Conservation (phyloP, 495 filamentous ascomycete genomes). For the Aspergillus cavernicola region DNA sequence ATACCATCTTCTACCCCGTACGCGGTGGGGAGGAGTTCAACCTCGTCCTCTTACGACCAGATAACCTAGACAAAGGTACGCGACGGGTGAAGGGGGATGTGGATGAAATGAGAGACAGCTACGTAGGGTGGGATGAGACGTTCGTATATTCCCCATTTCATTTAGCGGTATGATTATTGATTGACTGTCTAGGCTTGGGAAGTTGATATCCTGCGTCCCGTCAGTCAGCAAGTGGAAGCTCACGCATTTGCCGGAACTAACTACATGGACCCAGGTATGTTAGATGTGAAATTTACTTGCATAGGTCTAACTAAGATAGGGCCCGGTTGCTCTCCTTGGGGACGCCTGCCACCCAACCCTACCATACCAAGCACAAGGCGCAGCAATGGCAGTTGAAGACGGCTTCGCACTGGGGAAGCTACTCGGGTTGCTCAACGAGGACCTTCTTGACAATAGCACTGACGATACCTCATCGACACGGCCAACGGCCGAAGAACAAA, state of each 20-base stretch:
- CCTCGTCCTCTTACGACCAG: conserved; percentile 60
- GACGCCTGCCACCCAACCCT: conserved; percentile 42
- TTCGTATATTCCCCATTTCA: background rate
- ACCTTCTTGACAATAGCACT: background rate
- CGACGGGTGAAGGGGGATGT: conserved; percentile 6
- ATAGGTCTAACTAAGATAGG: conserved; percentile 16
- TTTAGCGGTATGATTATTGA: no score
- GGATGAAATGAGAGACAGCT: conserved; percentile 13
- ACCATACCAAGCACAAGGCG: conserved; percentile 26
- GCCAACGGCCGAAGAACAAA: conserved; percentile 11
- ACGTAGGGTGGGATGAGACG: conserved; percentile 14
- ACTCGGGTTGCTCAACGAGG: conserved; percentile 19
- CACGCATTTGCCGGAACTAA: conserved; percentile 45
- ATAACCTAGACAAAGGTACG: conserved; percentile 47
- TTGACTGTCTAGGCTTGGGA: background rate
- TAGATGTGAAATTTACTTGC: no score
- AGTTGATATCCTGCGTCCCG: background rate
- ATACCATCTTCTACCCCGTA: conserved; percentile 59
- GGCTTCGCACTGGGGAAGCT: conserved; percentile 40
- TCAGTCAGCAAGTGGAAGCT: conserved; percentile 52
- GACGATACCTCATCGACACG: background rate
- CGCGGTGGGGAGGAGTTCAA: conserved; percentile 55
- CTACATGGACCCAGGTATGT: conserved; percentile 42
- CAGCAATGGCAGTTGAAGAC: conserved; percentile 40
- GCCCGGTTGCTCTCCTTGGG: conserved; percentile 51